Evolutionary conservation across 2,329 filamentous ascomycete genomes (phyloP).

Genomic region (Talaromyces amestolkiae): DNA sequence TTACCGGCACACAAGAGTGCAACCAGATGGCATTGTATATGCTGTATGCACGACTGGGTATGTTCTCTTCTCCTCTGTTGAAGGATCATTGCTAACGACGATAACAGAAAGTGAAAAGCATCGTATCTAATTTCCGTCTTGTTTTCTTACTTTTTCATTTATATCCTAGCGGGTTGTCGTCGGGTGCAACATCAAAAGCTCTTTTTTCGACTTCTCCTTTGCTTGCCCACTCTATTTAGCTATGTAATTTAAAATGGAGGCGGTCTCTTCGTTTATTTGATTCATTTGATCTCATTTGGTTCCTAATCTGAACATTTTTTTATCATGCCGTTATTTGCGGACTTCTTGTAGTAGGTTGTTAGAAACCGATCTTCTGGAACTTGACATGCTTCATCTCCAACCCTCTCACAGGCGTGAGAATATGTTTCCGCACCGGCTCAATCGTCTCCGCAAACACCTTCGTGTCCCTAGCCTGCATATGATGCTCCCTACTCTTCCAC

Average conservation of each 20-base stretch:
- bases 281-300: conserved; percentile 24
- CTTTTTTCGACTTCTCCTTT: conserved; percentile 9
- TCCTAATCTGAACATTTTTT: conserved; percentile 34
- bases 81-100: conserved; percentile 17
- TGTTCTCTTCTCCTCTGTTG: conserved; percentile 32
- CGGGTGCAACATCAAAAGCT: conserved; percentile 15
- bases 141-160: conserved; percentile 10
- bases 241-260: conserved; percentile 16
- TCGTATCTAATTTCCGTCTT: conserved; percentile 54
- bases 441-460: conserved; percentile 46
- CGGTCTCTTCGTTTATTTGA: conserved; percentile 20
- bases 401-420: conserved; percentile 36
- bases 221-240: conserved; percentile 11
- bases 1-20: conserved; percentile 95
- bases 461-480: conserved; percentile 48
- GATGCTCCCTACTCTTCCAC: conserved; percentile 53
- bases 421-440: conserved; percentile 41
- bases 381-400: conserved; percentile 48
- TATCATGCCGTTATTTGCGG: not conserved
- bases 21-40: conserved; percentile 99
- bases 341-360: conserved; percentile 9
- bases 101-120: conserved; percentile 71
- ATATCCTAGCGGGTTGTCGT: conserved; percentile 14
- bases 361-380: conserved; percentile 33
- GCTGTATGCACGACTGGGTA: conserved; percentile 95